Percentiles rank a stretch among this genome's conserved stretches.
Evolutionary conservation across 2,329 filamentous ascomycete species (phyloP).

Genomic region (Myriosclerotinia duriaeana): DNA sequence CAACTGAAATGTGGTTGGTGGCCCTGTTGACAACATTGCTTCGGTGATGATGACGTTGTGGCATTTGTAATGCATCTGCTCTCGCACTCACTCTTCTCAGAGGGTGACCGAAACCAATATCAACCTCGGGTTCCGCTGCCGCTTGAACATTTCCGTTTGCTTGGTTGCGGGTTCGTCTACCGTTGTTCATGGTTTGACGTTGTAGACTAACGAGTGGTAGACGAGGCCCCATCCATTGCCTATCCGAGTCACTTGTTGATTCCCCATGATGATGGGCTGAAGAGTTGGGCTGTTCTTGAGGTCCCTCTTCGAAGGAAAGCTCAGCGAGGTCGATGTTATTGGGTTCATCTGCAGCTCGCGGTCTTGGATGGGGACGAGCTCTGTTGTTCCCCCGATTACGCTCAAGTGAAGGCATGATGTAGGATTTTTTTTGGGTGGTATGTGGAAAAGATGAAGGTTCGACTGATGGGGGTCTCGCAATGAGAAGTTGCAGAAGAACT

Average conservation of each 20-base stretch:
- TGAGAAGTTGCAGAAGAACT: background rate
- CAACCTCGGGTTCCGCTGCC: background rate
- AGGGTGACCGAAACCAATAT: background rate
- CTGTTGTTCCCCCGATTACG: background rate
- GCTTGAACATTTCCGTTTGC: background rate
- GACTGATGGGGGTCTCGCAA: no score
- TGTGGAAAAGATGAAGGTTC: background rate
- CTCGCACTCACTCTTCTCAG: background rate
- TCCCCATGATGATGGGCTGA: no score
- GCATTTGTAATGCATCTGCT: no score
- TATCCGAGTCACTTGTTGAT: no score
- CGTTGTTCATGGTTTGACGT: background rate
- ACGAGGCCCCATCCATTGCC: no score
- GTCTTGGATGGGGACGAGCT: background rate
- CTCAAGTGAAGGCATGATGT: background rate
- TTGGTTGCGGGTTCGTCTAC: background rate
- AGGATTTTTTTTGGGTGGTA: background rate
- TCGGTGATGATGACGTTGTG: no score
- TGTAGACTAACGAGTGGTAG: no score
- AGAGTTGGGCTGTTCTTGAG: rapidly evolving
- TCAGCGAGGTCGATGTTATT: background rate
- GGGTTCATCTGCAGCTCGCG: background rate
- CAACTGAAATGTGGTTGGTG: no score
- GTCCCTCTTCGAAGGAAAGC: background rate
- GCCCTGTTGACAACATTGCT: no score